Percentiles rank a stretch among this genome's conserved stretches.
Conservation (phyloP, 352 stramenopile genomes). For the Phytophthora pinifolia region DNA sequence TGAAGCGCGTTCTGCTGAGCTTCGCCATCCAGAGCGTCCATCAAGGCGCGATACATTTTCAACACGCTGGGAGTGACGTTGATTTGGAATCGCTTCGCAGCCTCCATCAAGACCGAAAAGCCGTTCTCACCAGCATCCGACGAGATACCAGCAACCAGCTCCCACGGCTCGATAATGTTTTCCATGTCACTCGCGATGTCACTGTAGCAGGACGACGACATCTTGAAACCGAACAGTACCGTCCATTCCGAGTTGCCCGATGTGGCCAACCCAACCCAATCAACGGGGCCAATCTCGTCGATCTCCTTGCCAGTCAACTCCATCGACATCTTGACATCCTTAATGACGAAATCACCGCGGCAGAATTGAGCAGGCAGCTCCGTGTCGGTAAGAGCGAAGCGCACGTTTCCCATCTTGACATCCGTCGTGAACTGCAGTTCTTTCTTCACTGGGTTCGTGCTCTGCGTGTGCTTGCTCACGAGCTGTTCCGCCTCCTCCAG, state of each 20-base stretch:
- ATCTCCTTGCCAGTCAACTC: conserved; percentile 53
- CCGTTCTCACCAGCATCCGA: conserved; percentile 62
- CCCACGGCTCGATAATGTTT: conserved; percentile 72
- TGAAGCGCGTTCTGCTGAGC: conserved; percentile 57
- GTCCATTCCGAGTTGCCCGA: conserved; percentile 65
- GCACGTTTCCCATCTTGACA: conserved; percentile 63
- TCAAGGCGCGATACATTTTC: conserved; percentile 75
- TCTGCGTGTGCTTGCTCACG: conserved; percentile 46
- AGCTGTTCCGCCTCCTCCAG: conserved; percentile 55
- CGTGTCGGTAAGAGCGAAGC: conserved; percentile 59
- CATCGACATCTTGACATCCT: conserved; percentile 60
- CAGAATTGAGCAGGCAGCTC: conserved; percentile 55
- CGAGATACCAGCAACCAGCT: conserved; percentile 52
- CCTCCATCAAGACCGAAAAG: conserved; percentile 60
- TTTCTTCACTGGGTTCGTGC: conserved; percentile 49
- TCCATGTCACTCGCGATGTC: conserved; percentile 75
- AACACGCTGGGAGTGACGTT: conserved; percentile 73
- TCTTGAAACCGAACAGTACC: conserved; percentile 57
- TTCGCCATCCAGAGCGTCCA: conserved; percentile 73
- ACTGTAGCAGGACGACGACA: conserved; percentile 71
- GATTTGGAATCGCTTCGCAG: conserved; percentile 72
- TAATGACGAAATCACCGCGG: conserved; percentile 66
- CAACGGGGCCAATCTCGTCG: conserved; percentile 47
- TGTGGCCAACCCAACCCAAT: conserved; percentile 54
- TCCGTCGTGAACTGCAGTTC: conserved; percentile 56